A percentile compares a stretch with the other conserved stretches of the same genome.
phyloP scores from a whole-genome alignment of 2,329 filamentous ascomycete species.

The Sarocladiaceae sp. region DNA sequence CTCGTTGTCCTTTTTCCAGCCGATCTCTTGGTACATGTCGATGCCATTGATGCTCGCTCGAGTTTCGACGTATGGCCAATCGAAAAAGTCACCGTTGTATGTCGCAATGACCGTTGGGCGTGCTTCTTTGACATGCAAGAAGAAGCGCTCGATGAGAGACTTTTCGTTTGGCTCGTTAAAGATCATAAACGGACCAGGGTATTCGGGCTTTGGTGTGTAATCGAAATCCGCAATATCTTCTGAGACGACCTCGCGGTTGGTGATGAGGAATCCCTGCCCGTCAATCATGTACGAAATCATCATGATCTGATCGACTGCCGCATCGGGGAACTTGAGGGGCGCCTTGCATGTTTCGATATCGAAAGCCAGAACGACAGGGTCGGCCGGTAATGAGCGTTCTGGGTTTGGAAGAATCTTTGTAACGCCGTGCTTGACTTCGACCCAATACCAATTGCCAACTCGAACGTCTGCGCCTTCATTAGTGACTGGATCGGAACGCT shows the following conservation, averaged over 20 bases:
- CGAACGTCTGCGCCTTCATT: constrained; percentile 94
- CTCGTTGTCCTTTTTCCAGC: constrained; percentile 89
- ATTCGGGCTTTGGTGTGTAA: constrained; percentile 95
- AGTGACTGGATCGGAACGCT: too few species aligned
- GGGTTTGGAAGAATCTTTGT: constrained; percentile 80
- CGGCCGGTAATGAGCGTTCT: constrained; percentile 81
- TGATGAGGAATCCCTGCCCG: constrained; percentile 94
- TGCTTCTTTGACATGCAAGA: constrained; percentile 90
- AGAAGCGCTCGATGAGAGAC: constrained; percentile 81
- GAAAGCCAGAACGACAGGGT: constrained; percentile 97
- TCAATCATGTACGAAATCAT: constrained; percentile 99
- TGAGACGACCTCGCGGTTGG: constrained; percentile 94
- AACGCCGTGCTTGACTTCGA: constrained; percentile 87
- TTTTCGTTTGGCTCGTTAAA: constrained; percentile 98
- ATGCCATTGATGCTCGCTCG: constrained; percentile 90
- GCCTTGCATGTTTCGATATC: constrained; percentile 98
- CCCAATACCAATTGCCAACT: constrained; percentile 94
- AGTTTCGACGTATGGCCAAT: constrained; percentile 98
- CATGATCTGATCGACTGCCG: constrained; percentile 94
- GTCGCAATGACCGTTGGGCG: constrained; percentile 95
- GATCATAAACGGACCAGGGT: constrained; percentile 90
- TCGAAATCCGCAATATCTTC: constrained; percentile 98
- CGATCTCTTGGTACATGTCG: constrained; percentile 98
- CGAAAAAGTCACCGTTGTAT: constrained; percentile 99
- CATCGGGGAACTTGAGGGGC: constrained; percentile 93